These are phyloP conservation scores for Rhododendron mucronatum DNA, from an alignment of 148 eudicot genomes.

Conservation along the genomic window DNA sequence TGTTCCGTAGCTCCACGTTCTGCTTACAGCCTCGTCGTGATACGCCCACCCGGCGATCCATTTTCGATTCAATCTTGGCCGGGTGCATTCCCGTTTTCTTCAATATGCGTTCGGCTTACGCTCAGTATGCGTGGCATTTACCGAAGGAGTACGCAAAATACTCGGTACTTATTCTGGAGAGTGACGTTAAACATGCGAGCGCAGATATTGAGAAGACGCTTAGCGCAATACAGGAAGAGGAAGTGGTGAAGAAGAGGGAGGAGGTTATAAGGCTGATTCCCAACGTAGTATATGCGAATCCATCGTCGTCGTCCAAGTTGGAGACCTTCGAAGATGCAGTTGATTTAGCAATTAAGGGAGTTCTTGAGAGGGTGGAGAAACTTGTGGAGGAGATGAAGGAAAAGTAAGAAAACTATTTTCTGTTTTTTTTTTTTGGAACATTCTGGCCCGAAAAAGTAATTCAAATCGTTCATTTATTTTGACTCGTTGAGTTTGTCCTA, in stretches of 20 bases:
- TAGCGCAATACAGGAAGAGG: slow-evolving; percentile 9
- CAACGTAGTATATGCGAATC: slow-evolving; percentile 28
- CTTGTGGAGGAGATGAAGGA: not conserved
- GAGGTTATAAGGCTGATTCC: slow-evolving; percentile 40
- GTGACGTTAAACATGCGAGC: slow-evolving; percentile 13
- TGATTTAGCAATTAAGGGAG: slow-evolving; percentile 24
- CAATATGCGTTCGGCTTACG: slow-evolving; percentile 25
- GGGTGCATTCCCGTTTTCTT: slow-evolving; percentile 56
- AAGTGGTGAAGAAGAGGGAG: slow-evolving; percentile 22
- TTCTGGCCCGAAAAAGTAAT: not conserved
- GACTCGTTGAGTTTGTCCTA: not conserved
- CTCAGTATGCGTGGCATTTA: slow-evolving; percentile 45
- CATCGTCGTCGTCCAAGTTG: slow-evolving; percentile 12
- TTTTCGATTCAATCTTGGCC: slow-evolving; percentile 44
- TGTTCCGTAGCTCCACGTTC: slow-evolving; percentile 28
- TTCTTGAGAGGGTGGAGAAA: slow-evolving; percentile 19
- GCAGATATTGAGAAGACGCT: slow-evolving; percentile 21
- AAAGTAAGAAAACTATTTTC: not conserved
- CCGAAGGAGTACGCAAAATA: slow-evolving; percentile 34
- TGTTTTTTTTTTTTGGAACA: not conserved
- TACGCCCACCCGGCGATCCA: slow-evolving; percentile 29
- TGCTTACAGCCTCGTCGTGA: slow-evolving; percentile 47
- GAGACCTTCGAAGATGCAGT: slow-evolving; percentile 31
- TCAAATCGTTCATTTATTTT: not conserved
- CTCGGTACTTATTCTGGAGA: slow-evolving; percentile 32